Evolutionary conservation across 108 stramenopile species (phyloP).

Genomic region (Cyclotella cryptica): DNA sequence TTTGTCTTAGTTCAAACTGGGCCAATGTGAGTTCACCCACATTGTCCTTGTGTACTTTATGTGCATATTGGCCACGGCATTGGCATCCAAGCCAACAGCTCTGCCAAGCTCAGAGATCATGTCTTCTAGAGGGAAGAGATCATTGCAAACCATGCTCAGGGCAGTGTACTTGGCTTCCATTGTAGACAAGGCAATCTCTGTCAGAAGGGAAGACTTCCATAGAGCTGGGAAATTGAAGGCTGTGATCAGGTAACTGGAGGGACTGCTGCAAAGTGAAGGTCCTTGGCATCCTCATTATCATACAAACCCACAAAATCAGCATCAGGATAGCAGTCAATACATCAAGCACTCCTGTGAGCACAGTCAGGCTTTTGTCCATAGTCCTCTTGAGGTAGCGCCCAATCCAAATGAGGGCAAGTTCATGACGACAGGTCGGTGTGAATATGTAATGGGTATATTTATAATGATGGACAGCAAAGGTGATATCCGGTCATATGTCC

Average conservation of each 20-base stretch:
- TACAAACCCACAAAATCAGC: slow-evolving; percentile 25
- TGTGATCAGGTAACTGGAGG: slow-evolving; percentile 60
- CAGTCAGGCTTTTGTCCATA: slow-evolving; percentile 29
- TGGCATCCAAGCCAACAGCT: not conserved
- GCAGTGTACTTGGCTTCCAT: slow-evolving; percentile 13
- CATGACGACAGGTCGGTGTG: not conserved
- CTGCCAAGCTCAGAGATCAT: not conserved
- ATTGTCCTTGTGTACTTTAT: not conserved
- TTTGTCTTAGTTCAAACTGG: not conserved
- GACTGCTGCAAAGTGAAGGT: slow-evolving; percentile 39
- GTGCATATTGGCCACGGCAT: not conserved
- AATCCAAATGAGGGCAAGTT: not conserved
- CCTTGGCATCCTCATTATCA: slow-evolving; percentile 24
- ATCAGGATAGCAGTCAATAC: slow-evolving; percentile 50
- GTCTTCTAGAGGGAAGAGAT: not conserved
- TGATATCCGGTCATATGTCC: slow-evolving; percentile 46
- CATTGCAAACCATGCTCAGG: not conserved
- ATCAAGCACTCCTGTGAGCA: slow-evolving; percentile 12
- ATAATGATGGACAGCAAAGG: slow-evolving; percentile 52
- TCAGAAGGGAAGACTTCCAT: not conserved
- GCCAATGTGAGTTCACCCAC: not conserved
- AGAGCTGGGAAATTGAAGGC: slow-evolving; percentile 31
- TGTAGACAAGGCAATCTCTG: no score
- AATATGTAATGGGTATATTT: slow-evolving; percentile 21
- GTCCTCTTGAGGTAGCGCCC: not conserved